Evolutionary conservation across 2,329 filamentous ascomycete species (phyloP), one percentile per base, ranked within the genome.

Genomic region (Endoconidiophora laricicola): DNA sequence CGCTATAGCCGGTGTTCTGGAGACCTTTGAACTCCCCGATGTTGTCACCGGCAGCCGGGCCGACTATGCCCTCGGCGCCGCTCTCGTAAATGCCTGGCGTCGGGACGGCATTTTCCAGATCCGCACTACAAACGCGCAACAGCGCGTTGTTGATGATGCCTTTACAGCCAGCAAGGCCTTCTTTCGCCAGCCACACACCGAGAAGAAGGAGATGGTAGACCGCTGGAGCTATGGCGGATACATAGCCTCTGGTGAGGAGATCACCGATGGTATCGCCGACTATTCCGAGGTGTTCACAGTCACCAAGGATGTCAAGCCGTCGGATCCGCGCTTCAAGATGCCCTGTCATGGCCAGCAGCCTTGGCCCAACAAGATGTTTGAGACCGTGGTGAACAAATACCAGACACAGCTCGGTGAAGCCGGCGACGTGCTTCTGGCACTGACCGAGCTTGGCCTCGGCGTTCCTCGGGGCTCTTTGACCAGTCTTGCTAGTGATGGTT

Each of bases 281-380:
- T 72, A 72, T 55, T 70, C 66, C 1, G 70, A 73, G 57, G 71
- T 73, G 29, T 73, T 72, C 53, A 73, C 70, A 1, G 66, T 72
- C 16, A 72, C 66, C 10, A 72, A 72, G 52, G 69, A 72, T 45
- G 58, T 73, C 5, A 56, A 58, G 3, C 53, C 58, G 2, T 53
- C 59, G 3, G 68, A 72, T 44, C 54, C 57, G 1, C 61, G 69
- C 1, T 68, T 71, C 3, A 61, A 62, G 24, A 72, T 70, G 69
- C 70, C 69, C 0, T 72, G 68, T 54, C 70, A 73, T 53, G 70
- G 70, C 0, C 65, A 66, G 2, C 68, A 65, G 52, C 70, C 69
- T 0, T 73, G 70, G 70, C 67, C 68, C 0, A 65, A 69, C 40
- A 52, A 54, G 6, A 57, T 62, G 9, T 68, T 71, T 62, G 62